Evolutionary conservation across 192 early-diverging fungal genomes (phyloP).

Genomic region (Coemansia erecta): DNA sequence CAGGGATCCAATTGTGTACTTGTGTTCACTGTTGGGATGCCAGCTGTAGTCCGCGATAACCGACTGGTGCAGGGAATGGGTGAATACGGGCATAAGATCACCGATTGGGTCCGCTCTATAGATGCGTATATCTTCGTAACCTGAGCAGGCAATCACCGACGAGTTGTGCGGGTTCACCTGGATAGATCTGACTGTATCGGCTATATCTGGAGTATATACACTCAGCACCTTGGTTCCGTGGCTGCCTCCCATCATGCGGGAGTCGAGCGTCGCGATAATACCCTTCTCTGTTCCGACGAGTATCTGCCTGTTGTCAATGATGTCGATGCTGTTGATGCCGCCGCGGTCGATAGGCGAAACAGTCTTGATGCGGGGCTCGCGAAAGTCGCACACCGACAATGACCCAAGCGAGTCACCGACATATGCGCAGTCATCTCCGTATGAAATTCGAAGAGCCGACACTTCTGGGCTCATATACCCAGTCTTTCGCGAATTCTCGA

Average conservation of each 20-base stretch:
- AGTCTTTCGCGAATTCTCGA: background rate
- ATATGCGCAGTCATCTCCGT: constrained; percentile 21
- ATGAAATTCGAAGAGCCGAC: background rate
- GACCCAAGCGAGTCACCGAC: constrained; percentile 19
- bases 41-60: constrained; percentile 35
- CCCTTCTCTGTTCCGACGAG: constrained; percentile 31
- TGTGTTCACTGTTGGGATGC: constrained; percentile 29
- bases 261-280: constrained; percentile 18
- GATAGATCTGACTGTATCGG: constrained; percentile 6
- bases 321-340: constrained; percentile 21
- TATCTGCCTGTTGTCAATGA: constrained; percentile 6
- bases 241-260: constrained; percentile 8
- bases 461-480: background rate
- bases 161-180: constrained; percentile 35
- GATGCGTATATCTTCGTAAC: constrained; percentile 26
- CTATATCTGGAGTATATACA: background rate
- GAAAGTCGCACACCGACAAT: constrained; percentile 38
- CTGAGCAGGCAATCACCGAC: constrained; percentile 32
- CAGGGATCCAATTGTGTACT: constrained; percentile 41
- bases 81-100: constrained; percentile 15
- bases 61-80: constrained; percentile 34
- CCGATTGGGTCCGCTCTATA: constrained; percentile 7
- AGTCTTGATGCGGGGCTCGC: constrained; percentile 20
- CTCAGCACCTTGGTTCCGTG: too few relatives aligned
- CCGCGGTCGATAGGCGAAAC: constrained; percentile 10